These are phyloP conservation scores for Chrysosphaeria jannelii DNA, from an alignment of 2,329 filamentous ascomycete genomes.

Conservation along the genomic window DNA sequence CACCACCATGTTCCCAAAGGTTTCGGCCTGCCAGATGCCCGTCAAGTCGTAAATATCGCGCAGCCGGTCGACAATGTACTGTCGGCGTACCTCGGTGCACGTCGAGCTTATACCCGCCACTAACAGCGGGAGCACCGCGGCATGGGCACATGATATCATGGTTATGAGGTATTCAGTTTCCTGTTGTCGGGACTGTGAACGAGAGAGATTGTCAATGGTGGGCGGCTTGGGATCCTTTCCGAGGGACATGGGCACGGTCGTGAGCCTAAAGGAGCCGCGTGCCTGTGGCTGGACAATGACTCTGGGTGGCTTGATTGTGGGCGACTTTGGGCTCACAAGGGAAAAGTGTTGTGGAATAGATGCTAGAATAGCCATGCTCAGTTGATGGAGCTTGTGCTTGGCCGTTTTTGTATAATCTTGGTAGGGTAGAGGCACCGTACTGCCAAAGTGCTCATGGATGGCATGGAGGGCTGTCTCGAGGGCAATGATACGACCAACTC, in stretches of 20 bases:
- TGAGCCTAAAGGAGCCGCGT: too few species aligned
- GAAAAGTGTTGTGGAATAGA: slow-evolving; percentile 20
- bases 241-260: slow-evolving; percentile 4
- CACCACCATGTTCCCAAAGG: slow-evolving; percentile 13
- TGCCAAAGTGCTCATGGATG: slow-evolving; percentile 10
- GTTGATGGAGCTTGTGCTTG: slow-evolving; percentile 11
- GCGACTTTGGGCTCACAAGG: slow-evolving; percentile 13
- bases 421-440: slow-evolving; percentile 5
- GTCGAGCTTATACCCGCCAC: slow-evolving; percentile 17
- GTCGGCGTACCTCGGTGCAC: slow-evolving; percentile 12
- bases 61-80: slow-evolving; percentile 15
- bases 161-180: slow-evolving; percentile 17
- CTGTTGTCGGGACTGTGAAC: slow-evolving; percentile 9
- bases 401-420: slow-evolving; percentile 10
- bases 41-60: slow-evolving; percentile 15
- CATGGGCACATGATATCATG: slow-evolving; percentile 16
- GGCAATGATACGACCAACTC: slow-evolving; percentile 15
- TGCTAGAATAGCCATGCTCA: slow-evolving; percentile 14
- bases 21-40: slow-evolving; percentile 14
- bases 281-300: slow-evolving; percentile 5
- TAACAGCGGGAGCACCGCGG: slow-evolving; percentile 19
- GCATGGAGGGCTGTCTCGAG: slow-evolving; percentile 17
- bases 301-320: slow-evolving; percentile 8
- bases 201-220: slow-evolving; percentile 12
- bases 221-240: slow-evolving; percentile 7